Base-by-base conservation (phyloP, 441 rosid species). In the Omphalea diandra region DNA sequence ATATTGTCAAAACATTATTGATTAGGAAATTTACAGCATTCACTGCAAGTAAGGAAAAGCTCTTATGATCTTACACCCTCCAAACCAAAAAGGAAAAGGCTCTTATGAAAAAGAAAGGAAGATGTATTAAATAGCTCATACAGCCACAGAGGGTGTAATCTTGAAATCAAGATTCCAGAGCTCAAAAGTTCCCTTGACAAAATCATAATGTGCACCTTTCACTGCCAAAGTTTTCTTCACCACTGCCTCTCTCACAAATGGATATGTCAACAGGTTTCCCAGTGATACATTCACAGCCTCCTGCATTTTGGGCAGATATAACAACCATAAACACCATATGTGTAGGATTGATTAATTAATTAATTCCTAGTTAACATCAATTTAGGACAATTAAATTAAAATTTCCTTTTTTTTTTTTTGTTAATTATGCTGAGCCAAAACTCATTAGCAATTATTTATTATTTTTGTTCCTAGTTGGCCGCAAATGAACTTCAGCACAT, bases 251-350 rank as follows among this genome's bases (percentile, higher is more conserved):
- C 88, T 85, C 80, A 94, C 99, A 26, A 83, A 94, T 40, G 99
- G 97, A 67, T 94, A 94, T 3, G 99, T 92, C 85, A 94, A 71
- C 4, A 94, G 81, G 83, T 94, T 91, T 20, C 90, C 94, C 22
- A 94, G 84, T 0, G 98, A 94, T 22, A 92, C 94, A 75, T 94
- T 94, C 83, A 94, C 98, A 65, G 96, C 91, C 77, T 92, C 98
- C 97, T 93, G 83, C 83, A 87, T n/a, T n/a, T n/a, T n/a, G n/a
- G n/a, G n/a, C n/a, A n/a, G n/a, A n/a, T n/a, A n/a, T n/a, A n/a
- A n/a, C n/a, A n/a, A n/a, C n/a, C n/a, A n/a, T n/a, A n/a, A n/a
- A n/a, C n/a, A n/a, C n/a, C n/a, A n/a, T n/a, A n/a, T n/a, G n/a
- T n/a, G n/a, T n/a, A n/a, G n/a, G n/a, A n/a, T n/a, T n/a, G n/a